These are phyloP conservation scores for Mycosphaerella sp. DNA, from an alignment of 2,329 filamentous ascomycete species.

Conservation along the genomic window DNA sequence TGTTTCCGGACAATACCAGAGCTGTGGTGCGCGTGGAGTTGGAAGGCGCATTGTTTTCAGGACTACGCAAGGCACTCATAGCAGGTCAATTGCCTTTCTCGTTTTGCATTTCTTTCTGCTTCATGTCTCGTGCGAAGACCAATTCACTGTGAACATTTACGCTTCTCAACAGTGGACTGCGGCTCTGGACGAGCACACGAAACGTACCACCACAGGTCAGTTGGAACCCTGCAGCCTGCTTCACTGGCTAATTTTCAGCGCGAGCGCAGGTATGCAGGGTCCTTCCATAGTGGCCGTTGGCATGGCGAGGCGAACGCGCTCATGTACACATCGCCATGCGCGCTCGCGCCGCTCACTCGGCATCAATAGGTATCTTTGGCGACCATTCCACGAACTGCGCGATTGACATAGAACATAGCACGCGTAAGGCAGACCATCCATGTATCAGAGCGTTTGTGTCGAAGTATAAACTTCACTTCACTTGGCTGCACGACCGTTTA, in stretches of 20 bases:
- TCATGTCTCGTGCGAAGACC: background rate
- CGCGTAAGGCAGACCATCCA: too few species aligned
- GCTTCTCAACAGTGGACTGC: background rate
- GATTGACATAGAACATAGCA: too few species aligned
- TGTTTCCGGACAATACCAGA: conserved; percentile 16
- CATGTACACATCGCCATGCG: too few species aligned
- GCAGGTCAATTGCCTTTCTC: conserved; percentile 11
- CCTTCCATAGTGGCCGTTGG: too few species aligned
- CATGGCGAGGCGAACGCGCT: too few species aligned
- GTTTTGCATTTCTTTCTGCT: background rate
- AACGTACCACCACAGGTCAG: background rate
- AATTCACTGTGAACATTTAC: too few species aligned
- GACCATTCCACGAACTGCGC: too few species aligned
- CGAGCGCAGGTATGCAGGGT: too few species aligned
- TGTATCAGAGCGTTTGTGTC: too few species aligned
- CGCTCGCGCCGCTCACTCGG: too few species aligned
- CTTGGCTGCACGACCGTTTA: background rate
- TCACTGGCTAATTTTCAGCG: too few species aligned
- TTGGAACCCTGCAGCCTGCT: background rate
- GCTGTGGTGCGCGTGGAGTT: conserved; percentile 19
- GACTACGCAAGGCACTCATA: conserved; percentile 19
- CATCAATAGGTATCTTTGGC: too few species aligned
- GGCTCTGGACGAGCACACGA: background rate
- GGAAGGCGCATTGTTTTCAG: conserved; percentile 16
- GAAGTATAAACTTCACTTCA: background rate